These are phyloP conservation scores for Hypoxylon fuscum DNA, from an alignment of 495 filamentous ascomycete species.

Conservation along the genomic window DNA sequence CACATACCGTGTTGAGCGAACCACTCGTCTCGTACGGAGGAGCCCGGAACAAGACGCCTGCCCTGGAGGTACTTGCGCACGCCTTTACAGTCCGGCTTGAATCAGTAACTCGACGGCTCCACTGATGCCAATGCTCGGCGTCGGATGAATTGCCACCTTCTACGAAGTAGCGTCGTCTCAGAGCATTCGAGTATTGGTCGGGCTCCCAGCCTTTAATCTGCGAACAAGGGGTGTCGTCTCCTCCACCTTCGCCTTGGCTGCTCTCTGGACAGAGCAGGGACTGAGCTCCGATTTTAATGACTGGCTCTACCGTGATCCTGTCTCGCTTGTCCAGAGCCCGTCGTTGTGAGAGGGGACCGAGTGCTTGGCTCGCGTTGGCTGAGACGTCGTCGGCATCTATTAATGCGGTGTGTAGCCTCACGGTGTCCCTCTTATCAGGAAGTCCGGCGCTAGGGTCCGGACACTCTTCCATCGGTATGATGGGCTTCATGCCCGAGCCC, in stretches of 20 bases:
- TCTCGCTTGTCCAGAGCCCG: background rate
- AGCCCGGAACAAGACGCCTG: background rate
- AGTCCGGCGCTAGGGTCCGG: background rate
- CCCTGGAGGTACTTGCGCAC: background rate
- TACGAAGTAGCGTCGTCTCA: background rate
- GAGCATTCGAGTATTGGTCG: background rate
- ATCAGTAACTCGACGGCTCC: background rate
- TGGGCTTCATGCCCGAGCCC: slow-evolving; percentile 7
- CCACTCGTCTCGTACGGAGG: background rate
- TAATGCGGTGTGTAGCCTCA: background rate
- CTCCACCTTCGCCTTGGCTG: background rate
- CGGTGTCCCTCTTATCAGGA: background rate
- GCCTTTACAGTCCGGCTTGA: background rate
- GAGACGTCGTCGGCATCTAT: background rate
- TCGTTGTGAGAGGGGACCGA: background rate
- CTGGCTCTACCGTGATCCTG: background rate
- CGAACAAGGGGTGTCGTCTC: background rate
- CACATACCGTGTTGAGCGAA: background rate
- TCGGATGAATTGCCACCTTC: background rate
- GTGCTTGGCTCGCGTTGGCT: background rate
- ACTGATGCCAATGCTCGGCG: background rate
- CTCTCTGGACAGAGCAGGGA: background rate
- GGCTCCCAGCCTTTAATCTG: background rate
- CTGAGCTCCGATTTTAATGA: background rate
- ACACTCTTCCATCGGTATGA: background rate